These are phyloP conservation scores for Entelexis sorbosivorans DNA, from an alignment of 1,139 yeast species.

Conservation along the genomic window DNA sequence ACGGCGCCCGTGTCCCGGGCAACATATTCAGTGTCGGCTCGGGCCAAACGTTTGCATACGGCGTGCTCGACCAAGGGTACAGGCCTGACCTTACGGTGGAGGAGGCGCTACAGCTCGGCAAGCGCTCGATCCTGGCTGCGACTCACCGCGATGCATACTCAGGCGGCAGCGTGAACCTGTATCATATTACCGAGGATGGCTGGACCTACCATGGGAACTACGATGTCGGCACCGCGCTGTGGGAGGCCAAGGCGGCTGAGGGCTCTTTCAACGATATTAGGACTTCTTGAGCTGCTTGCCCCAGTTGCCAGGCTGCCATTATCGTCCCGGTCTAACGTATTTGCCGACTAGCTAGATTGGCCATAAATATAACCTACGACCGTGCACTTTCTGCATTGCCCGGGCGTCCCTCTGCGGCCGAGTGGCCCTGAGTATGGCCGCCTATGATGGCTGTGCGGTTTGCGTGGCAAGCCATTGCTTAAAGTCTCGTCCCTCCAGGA, in stretches of 20 bases:
- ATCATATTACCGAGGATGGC: conserved; percentile 85
- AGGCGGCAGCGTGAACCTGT: conserved; percentile 91
- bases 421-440: no score
- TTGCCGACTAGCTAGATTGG: no score
- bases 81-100: conserved; percentile 83
- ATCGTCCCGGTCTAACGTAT: no score
- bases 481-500: no score
- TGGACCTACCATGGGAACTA: conserved; percentile 95
- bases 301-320: neutral
- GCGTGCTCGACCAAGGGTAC: conserved; percentile 88
- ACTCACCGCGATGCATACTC: conserved; percentile 97
- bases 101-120: conserved; percentile 88
- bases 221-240: conserved; percentile 82
- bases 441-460: no score
- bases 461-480: no score
- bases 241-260: conserved; percentile 83
- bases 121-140: conserved; percentile 92
- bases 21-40: conserved; percentile 96
- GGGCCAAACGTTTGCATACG: conserved; percentile 99
- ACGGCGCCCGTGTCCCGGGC: conserved; percentile 91
- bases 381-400: no score
- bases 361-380: no score
- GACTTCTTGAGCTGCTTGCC: conserved; percentile 11
- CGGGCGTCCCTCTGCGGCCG: no score
- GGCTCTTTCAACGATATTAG: conserved; percentile 84